Evolutionary conservation across 73 alveolate genomes (phyloP).

Genomic region (Paramecium tetraurelia): DNA sequence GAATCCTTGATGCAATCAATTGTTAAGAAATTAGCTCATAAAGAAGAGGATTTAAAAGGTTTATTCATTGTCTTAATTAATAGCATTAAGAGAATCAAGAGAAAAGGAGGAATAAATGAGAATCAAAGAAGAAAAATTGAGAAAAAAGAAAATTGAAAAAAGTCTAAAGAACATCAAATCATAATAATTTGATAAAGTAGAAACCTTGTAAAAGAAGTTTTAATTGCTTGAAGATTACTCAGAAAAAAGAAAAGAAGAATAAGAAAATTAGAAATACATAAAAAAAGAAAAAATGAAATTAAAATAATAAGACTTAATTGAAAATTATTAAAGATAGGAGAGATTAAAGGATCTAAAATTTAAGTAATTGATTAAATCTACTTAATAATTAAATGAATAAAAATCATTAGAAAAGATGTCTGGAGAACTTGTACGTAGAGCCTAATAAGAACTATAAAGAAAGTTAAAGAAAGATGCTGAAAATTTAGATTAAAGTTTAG

Average conservation of each 20-base stretch:
- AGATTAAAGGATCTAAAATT: conserved; percentile 20
- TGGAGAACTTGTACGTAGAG: neutral
- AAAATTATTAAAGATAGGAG: conserved; percentile 17
- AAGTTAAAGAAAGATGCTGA: neutral
- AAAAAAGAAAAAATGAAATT: conserved; percentile 18
- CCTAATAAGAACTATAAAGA: neutral
- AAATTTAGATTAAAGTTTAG: neutral
- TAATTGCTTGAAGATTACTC: neutral
- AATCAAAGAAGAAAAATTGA: neutral
- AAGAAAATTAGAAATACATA: neutral
- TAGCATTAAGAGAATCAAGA: neutral
- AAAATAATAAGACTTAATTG: neutral
- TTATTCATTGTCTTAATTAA: neutral
- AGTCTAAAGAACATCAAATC: neutral
- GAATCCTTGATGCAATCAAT: neutral
- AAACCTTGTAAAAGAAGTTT: neutral
- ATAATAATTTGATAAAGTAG: neutral
- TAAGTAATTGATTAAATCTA: neutral
- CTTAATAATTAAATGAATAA: neutral
- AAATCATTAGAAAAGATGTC: neutral
- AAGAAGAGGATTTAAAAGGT: conserved; percentile 26
- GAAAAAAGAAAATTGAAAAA: neutral
- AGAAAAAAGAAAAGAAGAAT: neutral
- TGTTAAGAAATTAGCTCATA: neutral
- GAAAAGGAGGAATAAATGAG: neutral